Evolutionary conservation across 768 basidiomycete species (phyloP).

Genomic region (Paxillus involutus): DNA sequence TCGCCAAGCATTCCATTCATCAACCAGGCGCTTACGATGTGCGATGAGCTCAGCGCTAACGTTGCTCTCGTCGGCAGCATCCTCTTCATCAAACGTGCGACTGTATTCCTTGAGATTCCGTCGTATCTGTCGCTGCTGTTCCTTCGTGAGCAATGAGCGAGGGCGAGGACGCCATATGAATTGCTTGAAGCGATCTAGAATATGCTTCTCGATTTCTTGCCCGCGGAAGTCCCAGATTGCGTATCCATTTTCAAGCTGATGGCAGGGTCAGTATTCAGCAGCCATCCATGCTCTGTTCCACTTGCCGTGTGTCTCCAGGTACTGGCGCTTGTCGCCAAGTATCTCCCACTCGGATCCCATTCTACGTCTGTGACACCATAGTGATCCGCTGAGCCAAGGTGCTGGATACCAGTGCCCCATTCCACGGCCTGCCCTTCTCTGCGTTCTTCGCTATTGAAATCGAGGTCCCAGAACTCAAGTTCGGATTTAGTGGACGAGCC

Average conservation of each 20-base stretch:
- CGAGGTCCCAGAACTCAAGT: conserved; percentile 98
- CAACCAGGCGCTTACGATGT: conserved; percentile 85
- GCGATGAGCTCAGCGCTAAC: conserved; percentile 93
- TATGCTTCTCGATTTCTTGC: conserved; percentile 87
- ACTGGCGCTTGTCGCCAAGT: conserved; percentile 89
- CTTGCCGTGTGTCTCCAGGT: conserved; percentile 92
- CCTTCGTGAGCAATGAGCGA: conserved; percentile 79
- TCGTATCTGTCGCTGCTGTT: conserved; percentile 83
- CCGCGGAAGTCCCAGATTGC: conserved; percentile 98
- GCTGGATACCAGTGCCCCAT: conserved; percentile 84
- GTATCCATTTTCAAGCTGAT: conserved; percentile 94
- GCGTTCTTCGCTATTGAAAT: conserved; percentile 71
- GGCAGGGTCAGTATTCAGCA: conserved; percentile 6
- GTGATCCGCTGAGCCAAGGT: conserved; percentile 86
- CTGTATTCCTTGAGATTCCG: conserved; percentile 92
- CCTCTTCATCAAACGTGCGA: conserved; percentile 92
- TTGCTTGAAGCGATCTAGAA: conserved; percentile 96
- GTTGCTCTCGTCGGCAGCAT: conserved; percentile 92
- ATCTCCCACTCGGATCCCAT: conserved; percentile 97
- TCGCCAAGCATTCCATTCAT: conserved; percentile 99
- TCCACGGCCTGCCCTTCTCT: conserved; percentile 54
- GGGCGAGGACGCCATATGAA: conserved; percentile 99
- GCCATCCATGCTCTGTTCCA: conserved; percentile 8
- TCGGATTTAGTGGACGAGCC: conserved; percentile 95
- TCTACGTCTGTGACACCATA: conserved; percentile 97